Percentiles rank a stretch among this genome's conserved stretches.
Evolutionary conservation across 164 flowering plant species (phyloP).

Genomic region (Protea cynaroides): DNA sequence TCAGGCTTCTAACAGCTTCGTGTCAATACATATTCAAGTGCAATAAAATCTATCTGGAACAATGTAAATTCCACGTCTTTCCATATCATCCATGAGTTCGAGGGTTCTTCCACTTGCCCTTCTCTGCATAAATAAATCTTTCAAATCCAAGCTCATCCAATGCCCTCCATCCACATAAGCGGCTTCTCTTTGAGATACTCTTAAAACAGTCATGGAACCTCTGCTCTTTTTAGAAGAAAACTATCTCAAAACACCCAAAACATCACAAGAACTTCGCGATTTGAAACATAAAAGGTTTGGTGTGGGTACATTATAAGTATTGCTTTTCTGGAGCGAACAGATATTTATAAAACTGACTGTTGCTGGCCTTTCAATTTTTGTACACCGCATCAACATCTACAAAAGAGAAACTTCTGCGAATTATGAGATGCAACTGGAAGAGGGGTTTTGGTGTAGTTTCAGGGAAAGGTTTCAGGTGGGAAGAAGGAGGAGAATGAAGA

Average conservation of each 20-base stretch:
- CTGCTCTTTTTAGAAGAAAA: conserved; percentile 1
- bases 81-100: conserved; percentile 12
- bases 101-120: conserved; percentile 18
- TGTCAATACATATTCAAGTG: conserved; percentile 20
- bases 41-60: conserved; percentile 9
- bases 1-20: conserved; percentile 18
- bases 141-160: conserved; percentile 8
- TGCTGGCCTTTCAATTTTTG: conserved; percentile 10
- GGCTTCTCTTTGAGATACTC: conserved; percentile 7
- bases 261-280: background rate
- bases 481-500: too few relatives aligned
- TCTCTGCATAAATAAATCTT: conserved; percentile 17
- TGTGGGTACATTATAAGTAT: background rate
- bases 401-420: too few relatives aligned
- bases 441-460: too few relatives aligned
- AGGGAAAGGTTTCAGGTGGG: too few relatives aligned
- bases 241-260: background rate
- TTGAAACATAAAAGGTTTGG: background rate
- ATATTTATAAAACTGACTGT: conserved; percentile 14
- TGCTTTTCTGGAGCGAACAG: background rate
- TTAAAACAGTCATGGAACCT: conserved; percentile 2
- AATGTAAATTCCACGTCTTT: conserved; percentile 12
- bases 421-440: too few relatives aligned
- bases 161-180: conserved; percentile 1
- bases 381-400: too few relatives aligned